Percentiles rank a stretch among this genome's conserved stretches.
These are phyloP conservation scores for Linum trigynum DNA, from an alignment of 345 rosid species.

Conservation along the genomic window DNA sequence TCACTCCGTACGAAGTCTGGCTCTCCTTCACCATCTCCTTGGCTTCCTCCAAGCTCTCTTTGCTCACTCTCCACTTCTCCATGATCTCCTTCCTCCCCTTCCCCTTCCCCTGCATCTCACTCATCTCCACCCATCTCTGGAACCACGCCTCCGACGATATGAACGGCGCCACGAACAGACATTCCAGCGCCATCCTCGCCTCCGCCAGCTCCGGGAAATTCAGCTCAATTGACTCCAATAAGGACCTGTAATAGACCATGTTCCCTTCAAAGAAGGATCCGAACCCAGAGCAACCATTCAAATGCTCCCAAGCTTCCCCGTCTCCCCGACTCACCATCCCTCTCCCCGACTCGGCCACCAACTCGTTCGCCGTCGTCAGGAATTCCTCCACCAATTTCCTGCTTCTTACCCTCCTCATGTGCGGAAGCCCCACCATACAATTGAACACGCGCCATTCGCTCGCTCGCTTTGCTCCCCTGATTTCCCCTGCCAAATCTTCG, in stretches of 20 bases:
- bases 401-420: slow-evolving; percentile 30
- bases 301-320: slow-evolving; percentile 17
- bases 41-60: slow-evolving; percentile 24
- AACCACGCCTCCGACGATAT: slow-evolving; percentile 9
- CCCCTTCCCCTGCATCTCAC: not conserved
- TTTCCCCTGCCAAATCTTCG: slow-evolving; percentile 23
- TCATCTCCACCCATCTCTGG: slow-evolving; percentile 12
- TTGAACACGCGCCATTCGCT: slow-evolving; percentile 38
- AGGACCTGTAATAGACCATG: slow-evolving; percentile 16
- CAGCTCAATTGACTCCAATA: slow-evolving; percentile 25
- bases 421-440: slow-evolving; percentile 43
- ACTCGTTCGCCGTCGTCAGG: slow-evolving; percentile 20
- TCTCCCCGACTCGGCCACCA: not conserved
- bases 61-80: slow-evolving; percentile 10
- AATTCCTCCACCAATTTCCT: slow-evolving; percentile 28
- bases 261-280: slow-evolving; percentile 15
- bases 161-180: slow-evolving; percentile 23
- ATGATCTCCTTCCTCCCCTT: slow-evolving; percentile 11
- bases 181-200: slow-evolving; percentile 27
- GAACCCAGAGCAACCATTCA: slow-evolving; percentile 6
- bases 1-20: slow-evolving; percentile 14
- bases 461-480: slow-evolving; percentile 18
- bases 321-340: slow-evolving; percentile 22
- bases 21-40: slow-evolving; percentile 23
- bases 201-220: slow-evolving; percentile 16